These are phyloP conservation scores for Plasmodium coatneyi DNA, from an alignment of 169 alveolate species.

Conservation along the genomic window DNA sequence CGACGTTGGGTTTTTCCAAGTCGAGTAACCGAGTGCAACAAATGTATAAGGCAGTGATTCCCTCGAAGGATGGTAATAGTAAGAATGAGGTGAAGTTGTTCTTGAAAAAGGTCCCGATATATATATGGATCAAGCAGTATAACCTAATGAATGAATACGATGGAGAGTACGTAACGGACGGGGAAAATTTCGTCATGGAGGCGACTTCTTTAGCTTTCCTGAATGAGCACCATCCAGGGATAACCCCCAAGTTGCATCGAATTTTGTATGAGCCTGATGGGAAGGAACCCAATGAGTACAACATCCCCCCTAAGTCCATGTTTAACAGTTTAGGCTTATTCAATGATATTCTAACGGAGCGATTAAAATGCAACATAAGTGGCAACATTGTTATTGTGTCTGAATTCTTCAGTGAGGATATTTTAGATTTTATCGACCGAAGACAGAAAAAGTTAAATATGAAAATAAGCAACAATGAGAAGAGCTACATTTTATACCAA, in stretches of 20 bases:
- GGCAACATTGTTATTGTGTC: slow-evolving; percentile 81
- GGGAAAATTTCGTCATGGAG: slow-evolving; percentile 87
- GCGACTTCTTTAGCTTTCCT: slow-evolving; percentile 85
- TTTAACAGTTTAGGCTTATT: slow-evolving; percentile 50
- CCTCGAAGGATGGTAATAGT: slow-evolving; percentile 19
- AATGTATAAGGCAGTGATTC: slow-evolving; percentile 74
- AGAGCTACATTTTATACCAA: slow-evolving; percentile 78
- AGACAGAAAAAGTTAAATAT: slow-evolving; percentile 69
- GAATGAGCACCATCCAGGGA: slow-evolving; percentile 72
- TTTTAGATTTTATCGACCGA: slow-evolving; percentile 78
- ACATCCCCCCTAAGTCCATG: slow-evolving; percentile 3
- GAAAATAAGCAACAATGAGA: slow-evolving; percentile 78
- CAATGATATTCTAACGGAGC: slow-evolving; percentile 34
- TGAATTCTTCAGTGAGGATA: slow-evolving; percentile 80
- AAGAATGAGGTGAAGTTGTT: slow-evolving; percentile 73
- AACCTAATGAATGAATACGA: slow-evolving; percentile 79
- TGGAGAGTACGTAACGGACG: slow-evolving; percentile 86
- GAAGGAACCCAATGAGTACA: neutral
- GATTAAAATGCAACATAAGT: slow-evolving; percentile 63
- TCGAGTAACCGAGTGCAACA: slow-evolving; percentile 82
- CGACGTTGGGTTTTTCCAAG: slow-evolving; percentile 81
- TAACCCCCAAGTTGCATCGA: slow-evolving; percentile 81
- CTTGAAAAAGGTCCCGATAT: slow-evolving; percentile 82
- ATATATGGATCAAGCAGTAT: slow-evolving; percentile 85
- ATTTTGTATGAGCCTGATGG: slow-evolving; percentile 78